Percentiles rank a stretch among this genome's conserved stretches.
These are phyloP conservation scores for Apocynum venetum DNA, from an alignment of 257 asterid species.

Conservation along the genomic window DNA sequence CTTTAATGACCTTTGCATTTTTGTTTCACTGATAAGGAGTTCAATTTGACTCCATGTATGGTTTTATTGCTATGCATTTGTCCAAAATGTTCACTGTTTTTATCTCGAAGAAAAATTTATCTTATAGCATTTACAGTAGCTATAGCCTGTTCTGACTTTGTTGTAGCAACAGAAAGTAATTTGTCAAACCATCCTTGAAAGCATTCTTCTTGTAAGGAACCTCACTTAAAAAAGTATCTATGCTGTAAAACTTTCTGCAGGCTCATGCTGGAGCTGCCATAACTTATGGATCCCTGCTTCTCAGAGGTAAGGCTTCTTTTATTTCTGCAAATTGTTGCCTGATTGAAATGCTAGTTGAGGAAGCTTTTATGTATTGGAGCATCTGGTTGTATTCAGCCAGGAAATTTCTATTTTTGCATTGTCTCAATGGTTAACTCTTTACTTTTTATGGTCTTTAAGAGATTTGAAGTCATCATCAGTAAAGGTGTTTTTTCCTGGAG, in stretches of 20 bases:
- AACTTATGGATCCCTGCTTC: constrained; percentile 89
- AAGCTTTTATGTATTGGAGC: not conserved
- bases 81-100: not conserved
- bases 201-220: constrained; percentile 2
- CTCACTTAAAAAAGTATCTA: not conserved
- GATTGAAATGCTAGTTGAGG: not conserved
- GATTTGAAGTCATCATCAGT: not conserved
- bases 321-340: not conserved
- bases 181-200: no score
- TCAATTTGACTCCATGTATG: not conserved
- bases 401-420: not conserved
- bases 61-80: not conserved
- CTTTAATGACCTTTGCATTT: not conserved
- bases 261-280: constrained; percentile 91
- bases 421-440: not conserved
- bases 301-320: constrained; percentile 46
- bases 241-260: constrained; percentile 35
- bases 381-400: not conserved
- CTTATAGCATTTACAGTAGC: not conserved
- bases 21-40: not conserved
- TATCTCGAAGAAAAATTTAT: not conserved
- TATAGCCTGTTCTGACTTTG: constrained; percentile 8
- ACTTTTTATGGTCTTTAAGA: not conserved
- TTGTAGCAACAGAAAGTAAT: not conserved
- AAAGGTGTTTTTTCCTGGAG: not conserved